Base-by-base conservation (phyloP, 306 rosid genomes). In the Lupinus albus region DNA sequence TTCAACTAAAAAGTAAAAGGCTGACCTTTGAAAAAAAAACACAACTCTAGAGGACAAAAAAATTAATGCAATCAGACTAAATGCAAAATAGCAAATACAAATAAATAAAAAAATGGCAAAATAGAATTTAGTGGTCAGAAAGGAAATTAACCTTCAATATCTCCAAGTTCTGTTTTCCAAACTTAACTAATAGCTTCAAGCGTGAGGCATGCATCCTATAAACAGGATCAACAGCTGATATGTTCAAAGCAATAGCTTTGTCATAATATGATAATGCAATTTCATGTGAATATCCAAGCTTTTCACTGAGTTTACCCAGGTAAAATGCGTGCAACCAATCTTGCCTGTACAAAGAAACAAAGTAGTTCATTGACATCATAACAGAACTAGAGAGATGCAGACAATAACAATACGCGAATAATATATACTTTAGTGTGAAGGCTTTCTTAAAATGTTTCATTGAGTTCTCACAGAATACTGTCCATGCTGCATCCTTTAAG, bases 151-250 rank as follows among this genome's bases (percentile, higher is more conserved):
- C 98, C 98, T 92, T 87, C 66, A 89, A 74, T 82, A 77, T 75
- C 65, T 86, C 93, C 78, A 74, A 75, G 74, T 81, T 85, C 66
- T 83, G 86, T 78, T 86, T 86, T 79, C 89, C 91, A 20, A 82
- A 67, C 55, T 75, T 84, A 69, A 52, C 77, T 36, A 92, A 86
- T 46, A 89, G 83, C 89, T 92, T 92, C 76, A 92, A 78, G 65
- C 98, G 98, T 2, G 98, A 92, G 56, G 95, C 96, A 81, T 92
- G 98, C 91, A 92, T 86, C 80, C 98, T 89, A 84, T 92, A 92
- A 78, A 92, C 86, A 53, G 98, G 86, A 86, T 92, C 98, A 64
- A 88, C 96, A 66, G 98, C 98, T 75, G 93, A 80, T 54, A 78
- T 76, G 84, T 92, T 92, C 80, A 92, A 77, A 59, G 85, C 80